Base-by-base conservation (phyloP, 164 flowering plant species). In the Chimonanthus salicifolius region DNA sequence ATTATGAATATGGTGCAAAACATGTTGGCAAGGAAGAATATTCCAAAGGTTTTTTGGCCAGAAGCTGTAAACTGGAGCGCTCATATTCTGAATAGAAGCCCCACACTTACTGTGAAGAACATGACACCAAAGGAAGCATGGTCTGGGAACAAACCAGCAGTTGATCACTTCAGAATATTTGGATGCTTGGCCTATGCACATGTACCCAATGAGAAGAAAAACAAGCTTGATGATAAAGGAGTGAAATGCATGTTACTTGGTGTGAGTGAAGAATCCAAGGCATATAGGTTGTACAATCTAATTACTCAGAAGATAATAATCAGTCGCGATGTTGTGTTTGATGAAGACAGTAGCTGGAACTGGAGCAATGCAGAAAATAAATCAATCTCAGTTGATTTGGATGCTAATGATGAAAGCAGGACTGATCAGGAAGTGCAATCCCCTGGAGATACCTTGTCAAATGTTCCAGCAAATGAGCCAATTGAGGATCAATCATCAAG, bases 241-340 rank as follows among this genome's bases (percentile, higher is more conserved):
- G 7, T 9, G 4, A 69, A 7, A 2, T 66, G 70, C 6, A 1
- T 73, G 2, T 62, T 64, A 0, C 2, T 68, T 44, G 76, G 76
- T 5, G 66, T 67, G 4, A 68, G 76, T 58, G 67, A 68, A 4
- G 67, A 18, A 15, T 67, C 76, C 51, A 74, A 74, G 47, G 76
- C 64, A 1, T 74, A 33, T 33, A 33, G 33, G 33, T 33, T 33
- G 33, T 33, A 1, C 2, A 33, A 33, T 33, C 33, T 1, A 33
- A 1, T 33, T 1, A 33, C 33, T 33, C 33, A 33, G 33, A 33
- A 33, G 2, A 33, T 33, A 33, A 33, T 33, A 1, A 33, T 33
- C 33, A 33, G 33, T 1, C 33, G 33, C 2, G 33, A 33, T 1
- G 33, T 33, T 33, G 33, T 33, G 33, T 33, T 33, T 33, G 33